Conservation (phyloP, 2,329 filamentous ascomycete genomes). For the Colletotrichum somersetense region DNA sequence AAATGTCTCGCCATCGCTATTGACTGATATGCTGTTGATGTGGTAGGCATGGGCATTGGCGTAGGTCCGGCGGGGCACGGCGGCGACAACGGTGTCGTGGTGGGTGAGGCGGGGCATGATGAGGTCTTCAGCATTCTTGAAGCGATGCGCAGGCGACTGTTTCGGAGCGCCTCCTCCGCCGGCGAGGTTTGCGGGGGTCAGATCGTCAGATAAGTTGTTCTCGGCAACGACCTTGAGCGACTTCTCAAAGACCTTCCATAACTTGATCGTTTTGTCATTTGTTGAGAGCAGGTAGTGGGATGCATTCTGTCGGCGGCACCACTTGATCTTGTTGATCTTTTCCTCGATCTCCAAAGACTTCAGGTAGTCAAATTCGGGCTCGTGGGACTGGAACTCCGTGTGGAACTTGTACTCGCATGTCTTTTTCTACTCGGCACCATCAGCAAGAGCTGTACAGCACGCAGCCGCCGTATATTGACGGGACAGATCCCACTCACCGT, state of each 20-base stretch:
- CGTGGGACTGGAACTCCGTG: slow-evolving; percentile 99
- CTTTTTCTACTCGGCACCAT: slow-evolving; percentile 81
- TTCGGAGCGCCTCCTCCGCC: slow-evolving; percentile 84
- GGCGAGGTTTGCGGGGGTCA: slow-evolving; percentile 80
- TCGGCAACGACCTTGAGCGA: slow-evolving; percentile 98
- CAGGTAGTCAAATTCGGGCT: slow-evolving; percentile 98
- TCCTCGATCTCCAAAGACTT: slow-evolving; percentile 99
- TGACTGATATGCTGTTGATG: slow-evolving; percentile 99
- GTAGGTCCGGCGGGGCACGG: slow-evolving; percentile 94
- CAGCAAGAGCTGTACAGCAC: slow-evolving; percentile 46
- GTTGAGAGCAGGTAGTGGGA: slow-evolving; percentile 98
- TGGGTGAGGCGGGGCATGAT: slow-evolving; percentile 97
- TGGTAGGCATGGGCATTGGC: slow-evolving; percentile 99
- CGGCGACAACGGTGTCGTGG: slow-evolving; percentile 97
- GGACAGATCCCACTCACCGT: slow-evolving; percentile 73
- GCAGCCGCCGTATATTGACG: slow-evolving; percentile 2
- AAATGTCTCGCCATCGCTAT: slow-evolving; percentile 99
- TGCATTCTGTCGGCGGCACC: slow-evolving; percentile 97
- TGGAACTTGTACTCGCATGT: slow-evolving; percentile 99
- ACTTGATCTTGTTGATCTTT: slow-evolving; percentile 99
- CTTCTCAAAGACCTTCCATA: slow-evolving; percentile 99
- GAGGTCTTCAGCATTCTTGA: slow-evolving; percentile 84
- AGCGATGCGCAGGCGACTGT: slow-evolving; percentile 77
- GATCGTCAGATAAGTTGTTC: slow-evolving; percentile 96
- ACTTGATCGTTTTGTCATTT: slow-evolving; percentile 99